Percentiles rank a stretch among this genome's conserved stretches.
phyloP scores from a whole-genome alignment of 1,284 basidiomycete genomes.

The Irpex sp. region DNA sequence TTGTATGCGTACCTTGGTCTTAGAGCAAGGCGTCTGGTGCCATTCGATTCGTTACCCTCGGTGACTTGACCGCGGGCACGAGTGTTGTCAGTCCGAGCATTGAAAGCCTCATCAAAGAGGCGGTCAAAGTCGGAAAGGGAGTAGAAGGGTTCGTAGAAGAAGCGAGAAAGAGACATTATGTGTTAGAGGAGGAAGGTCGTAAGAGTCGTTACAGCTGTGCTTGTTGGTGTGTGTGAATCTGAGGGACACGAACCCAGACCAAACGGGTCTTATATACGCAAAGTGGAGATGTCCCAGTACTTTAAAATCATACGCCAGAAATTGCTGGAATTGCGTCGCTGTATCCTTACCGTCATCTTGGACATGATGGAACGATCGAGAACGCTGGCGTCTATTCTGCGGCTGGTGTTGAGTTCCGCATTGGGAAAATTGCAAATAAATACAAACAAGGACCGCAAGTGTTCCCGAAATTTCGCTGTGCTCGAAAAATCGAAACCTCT shows the following conservation, averaged over 20 bases:
- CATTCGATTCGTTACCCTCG: neutral
- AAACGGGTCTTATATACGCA: neutral
- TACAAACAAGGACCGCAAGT: neutral
- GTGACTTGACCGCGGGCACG: neutral
- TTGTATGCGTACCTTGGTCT: conserved; percentile 3
- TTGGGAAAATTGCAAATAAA: neutral
- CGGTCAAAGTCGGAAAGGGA: conserved; percentile 10
- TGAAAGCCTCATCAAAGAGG: conserved; percentile 1
- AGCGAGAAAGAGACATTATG: conserved; percentile 6
- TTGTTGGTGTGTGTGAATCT: neutral
- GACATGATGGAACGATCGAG: neutral
- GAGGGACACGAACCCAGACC: neutral
- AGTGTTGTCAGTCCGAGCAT: neutral
- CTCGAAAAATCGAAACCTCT: too few relatives aligned
- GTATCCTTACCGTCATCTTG: neutral
- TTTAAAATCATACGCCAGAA: neutral
- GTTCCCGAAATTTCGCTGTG: neutral
- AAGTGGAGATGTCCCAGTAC: neutral
- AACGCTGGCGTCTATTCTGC: neutral
- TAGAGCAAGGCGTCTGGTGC: neutral
- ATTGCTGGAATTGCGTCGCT: neutral
- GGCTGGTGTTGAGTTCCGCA: neutral
- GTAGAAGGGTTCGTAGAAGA: conserved; percentile 11
- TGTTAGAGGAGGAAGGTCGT: neutral
- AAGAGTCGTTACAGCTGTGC: neutral